A percentile compares a stretch with the other conserved stretches of the same genome.
phyloP scores from a whole-genome alignment of 495 filamentous ascomycete species.

The Neurospora sp. region DNA sequence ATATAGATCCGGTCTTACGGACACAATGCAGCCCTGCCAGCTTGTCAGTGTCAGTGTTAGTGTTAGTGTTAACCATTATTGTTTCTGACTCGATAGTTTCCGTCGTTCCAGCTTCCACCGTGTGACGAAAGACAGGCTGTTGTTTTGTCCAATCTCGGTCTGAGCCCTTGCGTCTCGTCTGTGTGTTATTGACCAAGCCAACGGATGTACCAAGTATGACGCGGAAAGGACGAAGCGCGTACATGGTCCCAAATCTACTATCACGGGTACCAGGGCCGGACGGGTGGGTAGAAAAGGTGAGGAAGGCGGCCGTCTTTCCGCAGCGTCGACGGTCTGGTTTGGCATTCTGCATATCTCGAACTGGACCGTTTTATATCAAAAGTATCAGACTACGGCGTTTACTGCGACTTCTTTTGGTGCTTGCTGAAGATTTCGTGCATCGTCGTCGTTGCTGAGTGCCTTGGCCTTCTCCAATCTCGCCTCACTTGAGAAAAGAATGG shows the following conservation, averaged over 20 bases:
- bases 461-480: background rate
- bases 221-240: background rate
- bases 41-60: background rate
- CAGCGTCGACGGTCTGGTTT: background rate
- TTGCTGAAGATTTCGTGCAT: background rate
- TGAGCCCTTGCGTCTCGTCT: background rate
- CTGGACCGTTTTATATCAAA: background rate
- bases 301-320: background rate
- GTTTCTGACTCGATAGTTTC: background rate
- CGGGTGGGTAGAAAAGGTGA: background rate
- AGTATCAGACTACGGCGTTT: background rate
- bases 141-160: background rate
- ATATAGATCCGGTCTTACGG: background rate
- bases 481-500: background rate
- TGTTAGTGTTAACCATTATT: background rate
- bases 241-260: background rate
- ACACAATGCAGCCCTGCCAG: background rate
- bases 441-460: background rate
- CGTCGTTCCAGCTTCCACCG: background rate
- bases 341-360: background rate
- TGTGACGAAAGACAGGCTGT: background rate
- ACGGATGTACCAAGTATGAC: background rate
- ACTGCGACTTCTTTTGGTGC: background rate
- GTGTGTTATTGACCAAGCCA: background rate
- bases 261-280: background rate